Base-by-base conservation (phyloP, 768 basidiomycete species). In the Podaxis mareebaensis region DNA sequence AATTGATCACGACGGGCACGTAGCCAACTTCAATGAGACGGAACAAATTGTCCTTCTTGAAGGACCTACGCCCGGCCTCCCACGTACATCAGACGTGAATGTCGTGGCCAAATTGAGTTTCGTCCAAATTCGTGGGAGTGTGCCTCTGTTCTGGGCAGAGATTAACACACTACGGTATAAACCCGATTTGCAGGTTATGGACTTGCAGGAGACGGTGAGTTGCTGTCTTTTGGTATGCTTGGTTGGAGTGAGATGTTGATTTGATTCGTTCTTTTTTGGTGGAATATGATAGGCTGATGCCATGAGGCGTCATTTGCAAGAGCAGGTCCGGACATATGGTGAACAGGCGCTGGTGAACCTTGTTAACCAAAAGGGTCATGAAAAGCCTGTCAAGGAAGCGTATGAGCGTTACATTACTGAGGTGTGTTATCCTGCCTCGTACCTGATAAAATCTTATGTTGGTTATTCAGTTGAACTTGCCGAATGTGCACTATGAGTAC, bases 21-120 rank as follows among this genome's bases (percentile, higher is more conserved):
- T 93, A 46, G 94, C 95, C 62, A 99, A 99, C 76, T 99, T 94
- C 78, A 97, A 98, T 73, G 97, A 99, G 76, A 96, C 97, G 5
- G 97, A 99, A 72, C 97, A 99, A 73, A 80, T 99, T 63, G 78
- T 96, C 28, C 80, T 96, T 15, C 82, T 96, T 12, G 92, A 94
- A 64, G 81, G 79, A 53, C 80, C 79, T 53, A 71, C 73, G 44
- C 54, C 61, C 38, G 53, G 53, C n/a, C 22, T 62, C 36, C 53
- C 59, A 10, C 33, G 59, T 7, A 15, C 59, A 15, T 52, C 53
- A 6, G 61, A 62, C 42, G 24, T 33, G 28, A 62, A 62, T 36
- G 33, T 55, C 28, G 33, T 44, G 15, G 77, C 78, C 33, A 86
- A 87, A 73, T 76, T 95, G 67, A 93, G 93, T 73, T 98, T 92